These are phyloP conservation scores for Amoebophrya sp. DNA, from an alignment of 169 alveolate genomes.

Conservation along the genomic window DNA sequence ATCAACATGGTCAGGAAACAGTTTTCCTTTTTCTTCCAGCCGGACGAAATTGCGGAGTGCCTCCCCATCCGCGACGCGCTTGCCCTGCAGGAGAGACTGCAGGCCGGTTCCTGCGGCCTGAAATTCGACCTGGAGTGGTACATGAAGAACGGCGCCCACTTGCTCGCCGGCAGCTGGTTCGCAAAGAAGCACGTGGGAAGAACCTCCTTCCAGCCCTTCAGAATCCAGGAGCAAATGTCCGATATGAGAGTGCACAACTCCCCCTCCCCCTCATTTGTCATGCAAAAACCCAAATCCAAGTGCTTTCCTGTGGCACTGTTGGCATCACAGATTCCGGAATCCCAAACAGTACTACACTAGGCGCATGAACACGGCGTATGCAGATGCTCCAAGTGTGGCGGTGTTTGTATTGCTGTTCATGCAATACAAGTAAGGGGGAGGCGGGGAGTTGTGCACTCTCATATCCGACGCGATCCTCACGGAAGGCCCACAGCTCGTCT, in stretches of 20 bases:
- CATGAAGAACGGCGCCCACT: slow-evolving; percentile 43
- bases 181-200: slow-evolving; percentile 46
- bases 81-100: slow-evolving; percentile 30
- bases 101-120: not conserved
- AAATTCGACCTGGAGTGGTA: slow-evolving; percentile 28
- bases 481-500: slow-evolving; percentile 43
- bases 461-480: not conserved
- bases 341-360: not conserved
- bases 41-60: slow-evolving; percentile 1
- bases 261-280: not conserved
- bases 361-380: not conserved
- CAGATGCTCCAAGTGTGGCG: not conserved
- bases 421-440: not conserved
- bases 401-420: not conserved
- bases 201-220: slow-evolving; percentile 43
- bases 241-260: slow-evolving; percentile 31
- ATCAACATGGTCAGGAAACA: not conserved
- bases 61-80: slow-evolving; percentile 38
- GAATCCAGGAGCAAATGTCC: slow-evolving; percentile 40
- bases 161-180: slow-evolving; percentile 41
- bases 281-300: not conserved
- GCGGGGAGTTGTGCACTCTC: not conserved
- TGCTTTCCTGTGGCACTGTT: not conserved
- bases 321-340: not conserved
- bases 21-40: not conserved